Evolutionary conservation across 805 yeast species (phyloP), one percentile per base, ranked within the genome.

Genomic region (Lachancea nothofagi): DNA sequence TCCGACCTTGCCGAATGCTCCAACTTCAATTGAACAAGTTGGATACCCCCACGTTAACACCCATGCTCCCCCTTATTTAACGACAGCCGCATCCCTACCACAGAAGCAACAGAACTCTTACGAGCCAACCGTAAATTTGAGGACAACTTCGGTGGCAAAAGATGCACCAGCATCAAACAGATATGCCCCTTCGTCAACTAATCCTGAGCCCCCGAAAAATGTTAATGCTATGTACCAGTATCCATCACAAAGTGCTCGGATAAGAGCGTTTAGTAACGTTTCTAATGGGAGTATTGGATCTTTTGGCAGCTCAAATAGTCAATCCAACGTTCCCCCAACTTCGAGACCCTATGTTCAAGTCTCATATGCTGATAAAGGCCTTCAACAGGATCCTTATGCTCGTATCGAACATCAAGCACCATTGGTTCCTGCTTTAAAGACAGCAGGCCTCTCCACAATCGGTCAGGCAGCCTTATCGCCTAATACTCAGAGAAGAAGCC

Each of bases 211-310:
- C 9, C 28, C 42, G 10, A 27, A 21, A 20, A 21, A 15, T 15
- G n/a, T 12, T 9, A 33, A 33, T 12, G 28, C 22, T 7, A 10
- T 25, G 13, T 18, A 10, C 10, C 33, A 24, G 7, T 12, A 14
- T 8, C 14, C 31, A 18, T 15, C 38, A 17, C 36, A 36, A 29
- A 23, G 36, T 17, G 38, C 23, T 15, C 44, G 59, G 20, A 32
- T 48, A 7, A 49, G 61, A 36, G 54, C 52, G 14, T 33, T 46
- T 19, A 54, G 58, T 21, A 54, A 49, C 44, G 50, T 49, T 8
- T 56, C 61, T 1, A 43, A 45, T n/a, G 43, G 41, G 15, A 45
- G 47, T 28, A 21, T 44, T 8, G 36, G 32, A 5, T 40, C 49
- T 3, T 29, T 24, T 14, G 44, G 47, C 23, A 36, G 22, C 21